Conservation (phyloP, 2,329 filamentous ascomycete species). For the Neonectria magnoliae region DNA sequence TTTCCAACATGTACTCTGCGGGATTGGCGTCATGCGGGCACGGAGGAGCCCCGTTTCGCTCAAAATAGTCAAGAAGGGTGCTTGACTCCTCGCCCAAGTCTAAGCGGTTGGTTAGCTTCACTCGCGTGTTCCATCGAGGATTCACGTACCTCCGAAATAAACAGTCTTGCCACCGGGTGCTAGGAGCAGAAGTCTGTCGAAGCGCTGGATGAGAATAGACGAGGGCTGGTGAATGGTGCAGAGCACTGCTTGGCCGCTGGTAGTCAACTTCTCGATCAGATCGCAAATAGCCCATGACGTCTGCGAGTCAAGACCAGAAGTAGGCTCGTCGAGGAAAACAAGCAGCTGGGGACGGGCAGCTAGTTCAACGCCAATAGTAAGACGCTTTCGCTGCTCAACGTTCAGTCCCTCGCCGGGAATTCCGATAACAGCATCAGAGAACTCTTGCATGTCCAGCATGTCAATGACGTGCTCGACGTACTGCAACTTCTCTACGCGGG, state of each 20-base stretch:
- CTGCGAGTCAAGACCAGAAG: conserved; percentile 78
- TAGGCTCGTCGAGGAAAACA: conserved; percentile 81
- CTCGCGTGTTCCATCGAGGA: background rate
- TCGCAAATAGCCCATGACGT: conserved; percentile 80
- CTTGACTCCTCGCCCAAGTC: conserved; percentile 53
- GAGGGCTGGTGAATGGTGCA: conserved; percentile 60
- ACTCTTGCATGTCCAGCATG: conserved; percentile 62
- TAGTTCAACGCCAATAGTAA: conserved; percentile 81
- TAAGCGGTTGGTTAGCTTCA: background rate
- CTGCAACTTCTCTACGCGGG: conserved; percentile 44
- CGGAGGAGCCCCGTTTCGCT: conserved; percentile 65
- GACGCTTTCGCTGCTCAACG: conserved; percentile 60
- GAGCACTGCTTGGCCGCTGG: conserved; percentile 55
- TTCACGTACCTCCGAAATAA: conserved; percentile 64
- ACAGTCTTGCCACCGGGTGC: conserved; percentile 66
- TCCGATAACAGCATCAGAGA: conserved; percentile 70
- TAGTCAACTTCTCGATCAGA: conserved; percentile 72
- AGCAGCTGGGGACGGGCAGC: conserved; percentile 77
- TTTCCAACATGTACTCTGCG: conserved; percentile 72
- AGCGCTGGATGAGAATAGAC: conserved; percentile 55
- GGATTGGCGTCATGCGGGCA: conserved; percentile 68
- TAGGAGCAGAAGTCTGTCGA: conserved; percentile 66
- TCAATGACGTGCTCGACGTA: conserved; percentile 46
- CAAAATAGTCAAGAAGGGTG: conserved; percentile 66
- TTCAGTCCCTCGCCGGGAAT: conserved; percentile 63